Conservation (phyloP, 805 yeast species). For the Starmera quercuum region DNA sequence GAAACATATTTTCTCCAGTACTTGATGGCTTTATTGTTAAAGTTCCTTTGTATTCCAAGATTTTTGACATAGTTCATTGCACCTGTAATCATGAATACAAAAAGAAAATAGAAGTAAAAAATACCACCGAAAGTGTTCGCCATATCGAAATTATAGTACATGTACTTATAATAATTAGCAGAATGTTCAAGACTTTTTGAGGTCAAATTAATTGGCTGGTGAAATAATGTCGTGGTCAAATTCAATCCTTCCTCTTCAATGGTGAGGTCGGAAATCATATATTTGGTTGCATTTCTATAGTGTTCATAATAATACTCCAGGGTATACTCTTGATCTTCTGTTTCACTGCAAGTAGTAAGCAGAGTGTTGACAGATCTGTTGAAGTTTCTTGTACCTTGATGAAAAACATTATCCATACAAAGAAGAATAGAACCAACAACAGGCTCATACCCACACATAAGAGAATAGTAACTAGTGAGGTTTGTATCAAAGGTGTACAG, state of each 20-base stretch:
- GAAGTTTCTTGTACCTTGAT: no score
- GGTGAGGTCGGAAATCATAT: slow-evolving; percentile 4
- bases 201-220: slow-evolving; percentile 7
- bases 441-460: neutral
- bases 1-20: slow-evolving; percentile 13
- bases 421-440: neutral
- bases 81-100: slow-evolving; percentile 29
- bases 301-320: no score
- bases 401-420: neutral
- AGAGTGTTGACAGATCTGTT: no score
- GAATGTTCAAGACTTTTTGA: neutral
- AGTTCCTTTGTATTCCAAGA: slow-evolving; percentile 11
- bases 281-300: slow-evolving; percentile 24
- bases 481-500: neutral
- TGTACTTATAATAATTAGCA: slow-evolving; percentile 2
- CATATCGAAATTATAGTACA: slow-evolving; percentile 13
- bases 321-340: no score
- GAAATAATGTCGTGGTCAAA: slow-evolving; percentile 3
- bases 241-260: slow-evolving; percentile 3
- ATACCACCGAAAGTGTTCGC: slow-evolving; percentile 20
- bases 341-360: no score
- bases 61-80: slow-evolving; percentile 21
- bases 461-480: neutral
- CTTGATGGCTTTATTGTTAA: slow-evolving; percentile 10
- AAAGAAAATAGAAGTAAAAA: slow-evolving; percentile 30